Percentiles rank a stretch among this genome's conserved stretches.
Conservation (phyloP, 2,329 filamentous ascomycete species). For the Aureobasidium vineae region DNA sequence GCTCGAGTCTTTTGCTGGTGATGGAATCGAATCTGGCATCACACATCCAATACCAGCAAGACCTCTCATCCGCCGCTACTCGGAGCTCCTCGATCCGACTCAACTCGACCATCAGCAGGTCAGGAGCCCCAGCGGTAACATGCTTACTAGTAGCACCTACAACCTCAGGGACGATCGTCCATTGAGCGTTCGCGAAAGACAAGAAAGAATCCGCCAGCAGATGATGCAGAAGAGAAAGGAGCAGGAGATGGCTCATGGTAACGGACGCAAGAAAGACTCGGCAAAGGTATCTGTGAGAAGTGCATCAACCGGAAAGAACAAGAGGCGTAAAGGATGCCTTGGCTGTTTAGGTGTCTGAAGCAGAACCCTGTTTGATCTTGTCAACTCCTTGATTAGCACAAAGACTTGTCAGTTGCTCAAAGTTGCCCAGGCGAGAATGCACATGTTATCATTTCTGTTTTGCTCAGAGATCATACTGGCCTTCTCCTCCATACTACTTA, state of each 20-base stretch:
- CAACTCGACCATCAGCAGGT: constrained; percentile 32
- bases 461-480: not conserved
- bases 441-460: not conserved
- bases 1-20: constrained; percentile 8
- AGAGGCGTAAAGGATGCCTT: not conserved
- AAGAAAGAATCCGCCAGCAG: constrained; percentile 35
- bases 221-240: not conserved
- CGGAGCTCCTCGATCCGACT: constrained; percentile 36
- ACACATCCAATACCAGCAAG: constrained; percentile 31
- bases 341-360: constrained; percentile 19
- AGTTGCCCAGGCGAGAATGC: not conserved
- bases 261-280: not conserved
- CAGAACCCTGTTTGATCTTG: not conserved
- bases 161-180: constrained; percentile 36
- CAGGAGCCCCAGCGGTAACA: constrained; percentile 37
- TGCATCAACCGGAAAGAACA: not conserved
- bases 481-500: not conserved
- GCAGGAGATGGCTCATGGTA: not conserved
- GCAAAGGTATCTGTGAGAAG: not conserved
- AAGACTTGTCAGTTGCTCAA: not conserved
- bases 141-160: constrained; percentile 34
- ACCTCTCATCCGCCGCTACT: constrained; percentile 31
- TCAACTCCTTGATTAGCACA: not conserved
- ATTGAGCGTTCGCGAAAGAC: constrained; percentile 39
- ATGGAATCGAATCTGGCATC: constrained; percentile 26